These are phyloP conservation scores for Aspergillus pseudoviridinutans DNA, from an alignment of 2,329 filamentous ascomycete species.

Conservation along the genomic window DNA sequence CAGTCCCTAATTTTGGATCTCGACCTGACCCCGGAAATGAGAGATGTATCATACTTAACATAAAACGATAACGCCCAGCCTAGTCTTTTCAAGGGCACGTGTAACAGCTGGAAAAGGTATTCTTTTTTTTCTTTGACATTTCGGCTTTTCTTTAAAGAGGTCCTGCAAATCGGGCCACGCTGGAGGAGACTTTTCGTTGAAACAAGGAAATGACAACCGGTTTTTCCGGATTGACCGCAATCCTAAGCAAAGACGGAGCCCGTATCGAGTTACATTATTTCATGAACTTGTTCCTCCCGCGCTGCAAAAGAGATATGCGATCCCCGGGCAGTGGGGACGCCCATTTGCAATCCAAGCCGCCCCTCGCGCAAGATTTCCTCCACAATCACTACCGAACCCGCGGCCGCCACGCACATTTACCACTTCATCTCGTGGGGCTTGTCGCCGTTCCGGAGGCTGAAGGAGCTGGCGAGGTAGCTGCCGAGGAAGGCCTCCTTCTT, in stretches of 20 bases:
- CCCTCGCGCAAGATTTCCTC: slow-evolving; percentile 33
- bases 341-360: slow-evolving; percentile 33
- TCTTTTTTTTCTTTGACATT: slow-evolving; percentile 35
- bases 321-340: slow-evolving; percentile 23
- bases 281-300: slow-evolving; percentile 34
- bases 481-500: slow-evolving; percentile 96
- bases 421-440: slow-evolving; percentile 99
- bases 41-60: slow-evolving; percentile 34
- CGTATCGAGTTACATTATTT: slow-evolving; percentile 40
- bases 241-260: slow-evolving; percentile 35
- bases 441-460: slow-evolving; percentile 99
- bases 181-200: slow-evolving; percentile 22
- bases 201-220: slow-evolving; percentile 30
- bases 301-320: slow-evolving; percentile 14
- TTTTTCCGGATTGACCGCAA: slow-evolving; percentile 32
- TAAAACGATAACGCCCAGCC: slow-evolving; percentile 28
- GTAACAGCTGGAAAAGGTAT: slow-evolving; percentile 32
- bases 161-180: slow-evolving; percentile 31
- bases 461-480: slow-evolving; percentile 91
- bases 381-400: slow-evolving; percentile 40
- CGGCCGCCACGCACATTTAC: slow-evolving; percentile 57
- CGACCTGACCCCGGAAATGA: slow-evolving; percentile 31
- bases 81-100: slow-evolving; percentile 6
- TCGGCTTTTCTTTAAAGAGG: slow-evolving; percentile 26
- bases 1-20: slow-evolving; percentile 28